phyloP scores from a whole-genome alignment of 805 yeast species.

The Kodamaea hsintzibuensis region DNA sequence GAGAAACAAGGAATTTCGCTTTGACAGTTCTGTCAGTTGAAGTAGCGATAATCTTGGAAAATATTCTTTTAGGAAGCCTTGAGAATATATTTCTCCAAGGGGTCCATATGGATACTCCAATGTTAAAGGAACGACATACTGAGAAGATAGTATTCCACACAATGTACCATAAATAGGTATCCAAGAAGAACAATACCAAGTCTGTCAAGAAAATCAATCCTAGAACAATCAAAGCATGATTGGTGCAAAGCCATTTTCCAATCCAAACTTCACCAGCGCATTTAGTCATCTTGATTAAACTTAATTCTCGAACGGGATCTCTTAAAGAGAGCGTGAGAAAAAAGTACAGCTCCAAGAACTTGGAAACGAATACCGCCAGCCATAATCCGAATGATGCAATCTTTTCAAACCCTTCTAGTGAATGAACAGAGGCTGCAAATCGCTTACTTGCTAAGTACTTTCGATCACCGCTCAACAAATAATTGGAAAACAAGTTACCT shows the following conservation, averaged over 20 bases:
- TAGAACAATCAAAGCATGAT: slow-evolving; percentile 59
- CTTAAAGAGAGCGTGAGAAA: slow-evolving; percentile 70
- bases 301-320: slow-evolving; percentile 72
- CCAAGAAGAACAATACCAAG: slow-evolving; percentile 69
- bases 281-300: slow-evolving; percentile 50
- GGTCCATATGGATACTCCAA: slow-evolving; percentile 83
- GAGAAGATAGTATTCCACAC: slow-evolving; percentile 77
- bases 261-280: slow-evolving; percentile 64
- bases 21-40: slow-evolving; percentile 33
- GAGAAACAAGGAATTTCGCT: slow-evolving; percentile 42
- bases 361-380: slow-evolving; percentile 65
- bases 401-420: slow-evolving; percentile 51
- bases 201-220: slow-evolving; percentile 58
- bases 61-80: slow-evolving; percentile 72
- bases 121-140: slow-evolving; percentile 64
- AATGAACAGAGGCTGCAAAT: slow-evolving; percentile 62
- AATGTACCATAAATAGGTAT: slow-evolving; percentile 84
- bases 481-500: slow-evolving; percentile 49
- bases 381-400: slow-evolving; percentile 70
- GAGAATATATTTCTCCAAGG: slow-evolving; percentile 86
- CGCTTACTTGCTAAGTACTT: slow-evolving; percentile 50
- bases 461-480: slow-evolving; percentile 32
- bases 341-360: slow-evolving; percentile 76
- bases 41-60: slow-evolving; percentile 63
- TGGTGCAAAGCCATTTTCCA: slow-evolving; percentile 52